These are phyloP conservation scores for Chlorella sp. DNA, from an alignment of 139 green algal species.

Conservation along the genomic window DNA sequence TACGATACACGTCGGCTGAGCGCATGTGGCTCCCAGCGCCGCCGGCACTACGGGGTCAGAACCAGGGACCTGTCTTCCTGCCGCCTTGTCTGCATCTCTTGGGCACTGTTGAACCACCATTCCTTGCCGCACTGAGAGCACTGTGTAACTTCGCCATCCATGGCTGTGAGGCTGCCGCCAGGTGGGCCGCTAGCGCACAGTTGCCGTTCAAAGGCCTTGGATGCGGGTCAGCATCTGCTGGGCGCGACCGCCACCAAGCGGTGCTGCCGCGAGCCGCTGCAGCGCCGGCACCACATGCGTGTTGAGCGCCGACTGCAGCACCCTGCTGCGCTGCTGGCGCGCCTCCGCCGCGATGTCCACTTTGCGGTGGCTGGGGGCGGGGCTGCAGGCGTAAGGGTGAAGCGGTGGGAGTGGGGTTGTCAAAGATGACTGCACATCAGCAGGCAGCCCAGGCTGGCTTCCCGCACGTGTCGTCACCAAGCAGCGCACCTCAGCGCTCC, in stretches of 20 bases:
- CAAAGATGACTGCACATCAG: not conserved
- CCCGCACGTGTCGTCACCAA: not conserved
- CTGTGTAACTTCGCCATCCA: not conserved
- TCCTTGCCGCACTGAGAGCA: not conserved
- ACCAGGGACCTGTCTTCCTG: too few species aligned
- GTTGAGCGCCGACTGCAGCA: not conserved
- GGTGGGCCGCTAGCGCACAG: too few species aligned
- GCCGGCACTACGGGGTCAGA: too few species aligned
- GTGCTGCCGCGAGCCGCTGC: not conserved
- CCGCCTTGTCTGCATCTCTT: not conserved
- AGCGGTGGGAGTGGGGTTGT: too few species aligned
- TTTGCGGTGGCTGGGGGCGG: not conserved
- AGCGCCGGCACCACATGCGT: not conserved
- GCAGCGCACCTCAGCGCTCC: not conserved
- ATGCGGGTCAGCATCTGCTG: conserved; percentile 4
- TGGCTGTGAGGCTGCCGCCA: too few species aligned
- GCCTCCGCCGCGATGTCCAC: conserved; percentile 16
- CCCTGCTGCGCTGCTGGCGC: not conserved
- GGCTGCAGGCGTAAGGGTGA: not conserved
- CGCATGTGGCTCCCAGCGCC: too few species aligned
- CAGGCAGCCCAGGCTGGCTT: not conserved
- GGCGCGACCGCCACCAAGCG: not conserved
- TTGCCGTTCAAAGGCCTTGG: not conserved
- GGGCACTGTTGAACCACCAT: not conserved
- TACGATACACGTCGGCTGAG: too few species aligned